Conservation (phyloP, 371 early-diverging fungal species). For the Blastocladiella emersonii region DNA sequence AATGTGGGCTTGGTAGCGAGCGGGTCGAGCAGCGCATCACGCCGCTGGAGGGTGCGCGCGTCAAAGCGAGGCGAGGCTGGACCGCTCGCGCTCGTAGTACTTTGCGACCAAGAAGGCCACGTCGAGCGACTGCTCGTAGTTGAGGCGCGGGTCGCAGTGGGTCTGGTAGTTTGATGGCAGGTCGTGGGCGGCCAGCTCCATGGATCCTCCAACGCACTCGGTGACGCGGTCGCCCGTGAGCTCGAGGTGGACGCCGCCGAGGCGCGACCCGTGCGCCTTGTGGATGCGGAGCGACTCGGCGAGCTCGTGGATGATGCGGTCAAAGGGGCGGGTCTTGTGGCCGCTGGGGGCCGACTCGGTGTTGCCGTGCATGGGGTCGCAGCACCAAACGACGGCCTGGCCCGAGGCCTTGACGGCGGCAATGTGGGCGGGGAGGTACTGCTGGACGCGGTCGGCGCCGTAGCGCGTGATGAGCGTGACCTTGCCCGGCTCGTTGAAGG, state of each 20-base stretch:
- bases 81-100: constrained; percentile 42
- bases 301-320: constrained; percentile 68
- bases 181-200: constrained; percentile 68
- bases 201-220: constrained; percentile 92
- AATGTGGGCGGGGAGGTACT: constrained; percentile 73
- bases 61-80: neutral
- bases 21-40: no score
- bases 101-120: constrained; percentile 88
- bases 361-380: constrained; percentile 97
- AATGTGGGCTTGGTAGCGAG: no score
- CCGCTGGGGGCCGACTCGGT: constrained; percentile 53
- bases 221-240: constrained; percentile 86
- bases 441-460: constrained; percentile 65
- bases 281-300: constrained; percentile 72
- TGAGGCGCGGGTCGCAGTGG: constrained; percentile 85
- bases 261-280: constrained; percentile 44
- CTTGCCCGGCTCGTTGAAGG: constrained; percentile 71
- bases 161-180: constrained; percentile 81
- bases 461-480: constrained; percentile 91
- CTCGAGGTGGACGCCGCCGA: constrained; percentile 94
- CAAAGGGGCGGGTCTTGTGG: constrained; percentile 79
- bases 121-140: constrained; percentile 91
- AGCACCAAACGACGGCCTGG: constrained; percentile 87
- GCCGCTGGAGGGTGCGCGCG: no score
- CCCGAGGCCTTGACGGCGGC: constrained; percentile 67